Conservation (phyloP, 2,329 filamentous ascomycete species). For the Xylariomycetidae sp. region DNA sequence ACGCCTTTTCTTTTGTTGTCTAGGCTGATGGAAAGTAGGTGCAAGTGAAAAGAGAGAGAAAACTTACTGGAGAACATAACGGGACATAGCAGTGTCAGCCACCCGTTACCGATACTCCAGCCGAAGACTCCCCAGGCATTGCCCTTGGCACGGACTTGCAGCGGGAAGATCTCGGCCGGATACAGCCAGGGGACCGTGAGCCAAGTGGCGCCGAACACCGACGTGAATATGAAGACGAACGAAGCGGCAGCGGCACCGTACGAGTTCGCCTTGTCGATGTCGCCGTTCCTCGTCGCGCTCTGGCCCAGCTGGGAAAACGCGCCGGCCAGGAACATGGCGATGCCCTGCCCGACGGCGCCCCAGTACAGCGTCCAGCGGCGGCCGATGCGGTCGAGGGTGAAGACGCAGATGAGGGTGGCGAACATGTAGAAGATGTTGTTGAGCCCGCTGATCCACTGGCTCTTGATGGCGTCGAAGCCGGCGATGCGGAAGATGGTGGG, state of each 20-base stretch:
- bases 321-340: conserved; percentile 64
- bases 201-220: conserved; percentile 61
- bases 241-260: conserved; percentile 63
- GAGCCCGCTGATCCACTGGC: conserved; percentile 58
- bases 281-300: conserved; percentile 39
- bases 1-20: conserved; percentile 10
- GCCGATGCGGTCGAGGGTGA: conserved; percentile 65
- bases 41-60: too few species aligned
- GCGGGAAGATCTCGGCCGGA: conserved; percentile 68
- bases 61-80: conserved; percentile 25
- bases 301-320: conserved; percentile 54
- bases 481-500: conserved; percentile 61
- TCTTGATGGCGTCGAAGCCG: conserved; percentile 56
- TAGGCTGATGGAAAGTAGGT: neutral
- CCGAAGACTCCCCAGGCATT: conserved; percentile 74
- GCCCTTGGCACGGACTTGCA: conserved; percentile 66
- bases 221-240: conserved; percentile 67
- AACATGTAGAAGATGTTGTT: conserved; percentile 53
- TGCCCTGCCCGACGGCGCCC: conserved; percentile 59
- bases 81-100: conserved; percentile 32
- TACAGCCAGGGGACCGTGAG: conserved; percentile 58
- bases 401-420: conserved; percentile 63
- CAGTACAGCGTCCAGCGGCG: conserved; percentile 66
- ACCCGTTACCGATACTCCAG: conserved; percentile 72
- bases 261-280: conserved; percentile 39